phyloP scores from a whole-genome alignment of 2,329 filamentous ascomycete genomes.

The Fusarium continuum region DNA sequence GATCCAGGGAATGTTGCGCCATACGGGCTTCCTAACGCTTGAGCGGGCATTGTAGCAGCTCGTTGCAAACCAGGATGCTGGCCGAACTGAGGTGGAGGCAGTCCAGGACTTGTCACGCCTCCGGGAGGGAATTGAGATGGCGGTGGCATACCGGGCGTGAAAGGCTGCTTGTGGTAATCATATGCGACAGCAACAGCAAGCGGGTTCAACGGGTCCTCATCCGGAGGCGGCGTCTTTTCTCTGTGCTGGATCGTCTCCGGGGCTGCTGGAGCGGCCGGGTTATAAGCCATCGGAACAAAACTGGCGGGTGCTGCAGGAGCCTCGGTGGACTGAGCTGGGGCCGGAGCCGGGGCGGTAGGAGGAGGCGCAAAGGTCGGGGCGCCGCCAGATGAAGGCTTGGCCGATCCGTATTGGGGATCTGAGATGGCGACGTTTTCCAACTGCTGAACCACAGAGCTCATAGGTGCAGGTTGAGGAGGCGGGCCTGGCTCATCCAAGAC shows the following conservation, averaged over 20 bases:
- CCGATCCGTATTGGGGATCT: constrained; percentile 58
- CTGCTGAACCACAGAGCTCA: constrained; percentile 77
- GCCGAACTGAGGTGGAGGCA: constrained; percentile 56
- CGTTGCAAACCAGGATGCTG: constrained; percentile 59
- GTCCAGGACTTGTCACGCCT: constrained; percentile 53
- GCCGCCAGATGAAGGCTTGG: constrained; percentile 29
- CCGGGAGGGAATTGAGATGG: constrained; percentile 56
- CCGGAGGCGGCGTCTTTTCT: constrained; percentile 82
- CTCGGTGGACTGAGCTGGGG: constrained; percentile 32
- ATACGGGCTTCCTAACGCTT: constrained; percentile 56
- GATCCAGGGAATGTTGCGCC: constrained; percentile 57
- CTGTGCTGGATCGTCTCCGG: constrained; percentile 76
- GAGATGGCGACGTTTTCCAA: constrained; percentile 77
- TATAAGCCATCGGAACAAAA: constrained; percentile 76
- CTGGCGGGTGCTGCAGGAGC: constrained; percentile 44
- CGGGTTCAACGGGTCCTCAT: constrained; percentile 68
- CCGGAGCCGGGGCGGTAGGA: constrained; percentile 34
- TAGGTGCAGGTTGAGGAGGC: constrained; percentile 56
- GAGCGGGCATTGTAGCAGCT: constrained; percentile 60
- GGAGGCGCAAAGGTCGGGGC: constrained; percentile 37
- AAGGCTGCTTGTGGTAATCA: constrained; percentile 64
- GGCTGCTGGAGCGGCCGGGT: constrained; percentile 79
- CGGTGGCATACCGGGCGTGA: constrained; percentile 62
- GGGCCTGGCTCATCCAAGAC: constrained; percentile 71
- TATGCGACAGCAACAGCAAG: constrained; percentile 66